Evolutionary conservation across 2,329 filamentous ascomycete genomes (phyloP), one percentile per base, ranked within the genome.

Genomic region (Trichophyton mentagrophytes): DNA sequence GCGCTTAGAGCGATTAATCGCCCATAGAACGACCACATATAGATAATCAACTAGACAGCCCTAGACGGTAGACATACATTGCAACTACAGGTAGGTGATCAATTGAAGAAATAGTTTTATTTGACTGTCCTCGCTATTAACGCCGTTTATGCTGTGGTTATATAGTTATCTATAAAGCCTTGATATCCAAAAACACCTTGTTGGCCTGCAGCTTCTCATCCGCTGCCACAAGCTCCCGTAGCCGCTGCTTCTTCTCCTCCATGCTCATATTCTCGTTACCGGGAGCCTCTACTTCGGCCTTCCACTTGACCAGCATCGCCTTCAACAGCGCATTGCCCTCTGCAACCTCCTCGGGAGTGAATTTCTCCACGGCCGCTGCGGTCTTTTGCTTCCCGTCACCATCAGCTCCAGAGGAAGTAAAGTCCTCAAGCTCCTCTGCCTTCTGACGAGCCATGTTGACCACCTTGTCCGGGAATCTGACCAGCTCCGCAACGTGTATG

Each of bases 391-490:
- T 56, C n/a, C 68, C 76, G 6, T 79, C 77, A 5, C 79, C 68
- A 0, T 75, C 68, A 0, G 68, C 59, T 55, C 67, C 65, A 0
- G 70, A 69, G 9, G 73, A 69, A 0, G 73, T 74, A 59, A 99
- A 99, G 72, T 99, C 93, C 73, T 99, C 93, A 40, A 99, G 80
- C 79, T 99, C 95, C 73, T 97, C 93, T 0, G 93, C 93, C 78
- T 99, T 99, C 67, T 93, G 84, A 77, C 95, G 95, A n/a, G 93
- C 93, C 95, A 99, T 99, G 65, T 90, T 90, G 63, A 99, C 88
- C 15, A 99, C 95, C 77, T 99, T 99, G 67, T 90, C 86, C 0
- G 93, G 93, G 77, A 99, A 99, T 51, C 91, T 85, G 20, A 99
- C 93, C 4, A 99, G 82, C 76, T 99, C 93, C 0, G 93, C 93